Percentiles rank a stretch among this genome's conserved stretches.
phyloP scores from a whole-genome alignment of 805 yeast species.

The Nakazawaea wickerhamii region DNA sequence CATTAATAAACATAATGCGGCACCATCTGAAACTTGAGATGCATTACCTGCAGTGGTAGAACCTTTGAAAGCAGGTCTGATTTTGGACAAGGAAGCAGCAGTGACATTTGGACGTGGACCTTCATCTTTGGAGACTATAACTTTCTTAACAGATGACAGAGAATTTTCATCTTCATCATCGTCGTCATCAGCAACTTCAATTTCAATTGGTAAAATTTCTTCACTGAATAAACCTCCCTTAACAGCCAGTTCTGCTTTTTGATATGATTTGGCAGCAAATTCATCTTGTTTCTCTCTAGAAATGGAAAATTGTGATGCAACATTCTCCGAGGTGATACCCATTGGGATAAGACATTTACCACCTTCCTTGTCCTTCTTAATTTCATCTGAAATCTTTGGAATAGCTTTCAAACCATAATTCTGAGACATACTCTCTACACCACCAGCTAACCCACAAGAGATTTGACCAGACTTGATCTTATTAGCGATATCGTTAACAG shows the following conservation, averaged over 20 bases:
- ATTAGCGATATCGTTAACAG: constrained; percentile 84
- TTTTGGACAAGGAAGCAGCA: constrained; percentile 62
- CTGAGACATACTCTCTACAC: constrained; percentile 92
- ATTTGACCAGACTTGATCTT: constrained; percentile 81
- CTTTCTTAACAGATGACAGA: constrained; percentile 22
- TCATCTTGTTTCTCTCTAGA: constrained; percentile 73
- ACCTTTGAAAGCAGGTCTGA: constrained; percentile 89
- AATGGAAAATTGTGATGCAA: constrained; percentile 61
- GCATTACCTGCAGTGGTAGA: constrained; percentile 94
- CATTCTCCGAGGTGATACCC: constrained; percentile 95
- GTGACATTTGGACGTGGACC: constrained; percentile 90
- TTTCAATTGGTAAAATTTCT: constrained; percentile 80
- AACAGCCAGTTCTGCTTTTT: constrained; percentile 77
- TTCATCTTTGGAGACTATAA: constrained; percentile 64
- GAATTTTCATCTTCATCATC: constrained; percentile 53
- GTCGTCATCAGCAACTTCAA: constrained; percentile 48
- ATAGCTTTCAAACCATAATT: constrained; percentile 79
- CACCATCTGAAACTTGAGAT: constrained; percentile 94
- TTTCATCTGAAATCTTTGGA: constrained; percentile 49
- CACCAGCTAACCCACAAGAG: constrained; percentile 84
- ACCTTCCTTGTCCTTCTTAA: constrained; percentile 35
- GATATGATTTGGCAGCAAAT: constrained; percentile 83
- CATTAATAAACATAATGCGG: constrained; percentile 82
- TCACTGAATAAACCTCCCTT: constrained; percentile 70
- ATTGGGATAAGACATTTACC: constrained; percentile 86